These are phyloP conservation scores for Erysimum cheiranthoides DNA, from an alignment of 345 rosid species.

Conservation along the genomic window DNA sequence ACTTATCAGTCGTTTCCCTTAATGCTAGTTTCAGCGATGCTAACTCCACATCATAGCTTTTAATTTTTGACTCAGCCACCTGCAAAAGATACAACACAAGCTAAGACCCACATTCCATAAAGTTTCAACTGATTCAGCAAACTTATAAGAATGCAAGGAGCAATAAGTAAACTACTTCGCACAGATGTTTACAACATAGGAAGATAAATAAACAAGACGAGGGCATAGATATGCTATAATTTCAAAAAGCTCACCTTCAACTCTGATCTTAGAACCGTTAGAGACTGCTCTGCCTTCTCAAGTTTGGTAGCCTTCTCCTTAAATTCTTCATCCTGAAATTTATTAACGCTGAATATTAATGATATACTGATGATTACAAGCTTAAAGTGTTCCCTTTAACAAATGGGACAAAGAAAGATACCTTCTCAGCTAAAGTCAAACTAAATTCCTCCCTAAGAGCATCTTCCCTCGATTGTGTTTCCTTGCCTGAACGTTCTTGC, in stretches of 20 bases:
- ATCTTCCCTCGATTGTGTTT: constrained; percentile 88
- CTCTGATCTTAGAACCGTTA: constrained; percentile 79
- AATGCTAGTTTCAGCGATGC: constrained; percentile 64
- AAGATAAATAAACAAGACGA: background rate
- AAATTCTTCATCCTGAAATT: constrained; percentile 81
- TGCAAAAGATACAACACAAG: constrained; percentile 48
- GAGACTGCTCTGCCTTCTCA: constrained; percentile 79
- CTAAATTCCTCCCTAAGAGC: constrained; percentile 78
- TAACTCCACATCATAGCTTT: constrained; percentile 74
- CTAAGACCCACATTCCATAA: constrained; percentile 26
- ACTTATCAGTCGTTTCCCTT: constrained; percentile 63
- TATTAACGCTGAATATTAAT: constrained; percentile 25
- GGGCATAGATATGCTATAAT: constrained; percentile 16
- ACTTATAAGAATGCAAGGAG: constrained; percentile 9
- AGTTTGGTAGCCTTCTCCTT: constrained; percentile 69
- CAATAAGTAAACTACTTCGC: background rate
- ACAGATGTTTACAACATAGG: background rate
- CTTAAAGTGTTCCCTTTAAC: background rate
- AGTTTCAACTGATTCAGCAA: constrained; percentile 16
- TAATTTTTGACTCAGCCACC: constrained; percentile 90
- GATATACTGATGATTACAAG: background rate
- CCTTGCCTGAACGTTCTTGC: constrained; percentile 82
- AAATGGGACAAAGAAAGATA: constrained; percentile 35
- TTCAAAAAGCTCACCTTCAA: constrained; percentile 67
- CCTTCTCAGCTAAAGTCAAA: constrained; percentile 71